Percentiles rank a stretch among this genome's conserved stretches.
phyloP scores from a whole-genome alignment of 352 stramenopile genomes.

The Phytophthora citricola region DNA sequence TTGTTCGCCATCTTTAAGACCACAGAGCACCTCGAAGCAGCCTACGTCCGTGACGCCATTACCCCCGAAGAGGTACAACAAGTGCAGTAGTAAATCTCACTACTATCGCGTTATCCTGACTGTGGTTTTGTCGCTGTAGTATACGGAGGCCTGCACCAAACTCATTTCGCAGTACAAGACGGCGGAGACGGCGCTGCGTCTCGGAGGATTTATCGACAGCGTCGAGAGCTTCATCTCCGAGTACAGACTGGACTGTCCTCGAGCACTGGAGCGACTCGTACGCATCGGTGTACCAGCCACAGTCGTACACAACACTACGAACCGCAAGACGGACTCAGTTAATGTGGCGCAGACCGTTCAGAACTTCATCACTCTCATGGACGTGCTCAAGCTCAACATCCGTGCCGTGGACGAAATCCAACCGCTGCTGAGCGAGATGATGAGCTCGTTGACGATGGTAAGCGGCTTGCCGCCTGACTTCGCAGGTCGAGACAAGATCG shows the following conservation, averaged over 20 bases:
- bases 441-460: conserved; percentile 94
- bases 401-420: conserved; percentile 98
- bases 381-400: conserved; percentile 98
- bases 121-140: conserved; percentile 55
- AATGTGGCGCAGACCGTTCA: conserved; percentile 96
- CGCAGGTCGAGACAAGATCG: conserved; percentile 92
- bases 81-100: neutral
- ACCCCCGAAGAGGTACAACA: conserved; percentile 81
- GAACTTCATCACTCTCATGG: conserved; percentile 99
- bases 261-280: conserved; percentile 94
- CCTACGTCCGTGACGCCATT: conserved; percentile 96
- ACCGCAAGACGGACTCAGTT: conserved; percentile 86
- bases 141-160: conserved; percentile 96
- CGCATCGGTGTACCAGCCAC: conserved; percentile 94
- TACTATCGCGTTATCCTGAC: neutral
- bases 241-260: conserved; percentile 97
- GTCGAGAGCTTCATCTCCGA: conserved; percentile 92
- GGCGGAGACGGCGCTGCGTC: conserved; percentile 92
- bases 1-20: conserved; percentile 98
- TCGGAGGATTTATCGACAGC: conserved; percentile 70
- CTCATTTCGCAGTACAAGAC: conserved; percentile 99
- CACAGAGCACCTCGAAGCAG: conserved; percentile 97
- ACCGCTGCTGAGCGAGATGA: conserved; percentile 96
- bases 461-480: conserved; percentile 95
- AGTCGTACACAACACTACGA: conserved; percentile 88